Base-by-base conservation (phyloP, 2,329 filamentous ascomycete genomes). In the Chaetothyriales sp. region DNA sequence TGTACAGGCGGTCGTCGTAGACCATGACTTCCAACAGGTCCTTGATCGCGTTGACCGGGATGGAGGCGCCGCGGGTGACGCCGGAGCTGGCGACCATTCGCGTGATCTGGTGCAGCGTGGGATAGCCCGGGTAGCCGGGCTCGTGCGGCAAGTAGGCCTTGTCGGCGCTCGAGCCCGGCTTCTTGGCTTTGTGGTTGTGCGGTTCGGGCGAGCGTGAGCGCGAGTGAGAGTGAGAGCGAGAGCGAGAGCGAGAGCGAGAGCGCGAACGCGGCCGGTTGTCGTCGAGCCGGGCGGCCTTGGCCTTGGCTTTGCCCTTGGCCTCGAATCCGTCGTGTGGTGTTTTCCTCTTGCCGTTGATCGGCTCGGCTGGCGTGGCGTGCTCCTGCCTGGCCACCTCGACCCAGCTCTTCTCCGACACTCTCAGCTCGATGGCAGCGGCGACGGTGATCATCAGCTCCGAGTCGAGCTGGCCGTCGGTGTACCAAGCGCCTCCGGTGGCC, bases 401-500 rank as follows among this genome's bases (percentile, higher is more conserved):
- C 69, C 86, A 89, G 62, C 85, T 90, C 62, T 81, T 75, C 9
- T 73, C 73, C 61, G 83, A 82, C 56, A 95, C 80, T 55, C 81
- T 82, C 58, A 83, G 79, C 60, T 87, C 85, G 49, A 94, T 51
- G 10, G 55, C 51, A 9, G 44, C 45, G 10, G 60, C 80, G 48
- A 95, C 74, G 44, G 81, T 80, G 52, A 86, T 81, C 61, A 97
- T 89, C 65, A 98, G 87, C 53, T 85, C 85, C 58, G 86, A 83
- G 68, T 98, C 92, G 10, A 97, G 77, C 58, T 89, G 85, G 49
- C 88, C 86, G 37, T 51, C 50, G 6, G 86, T 89, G 67, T 92
- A 95, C 87, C 90, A 98, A 7, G 88, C 85, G 1, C 92, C 92
- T 47, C 92, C 92, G 0, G 89, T 94, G 46, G 94, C 86, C 56